A percentile compares a stretch with the other conserved stretches of the same genome.
These are phyloP conservation scores for Boletus reticuloceps DNA, from an alignment of 768 basidiomycete species.

Conservation along the genomic window DNA sequence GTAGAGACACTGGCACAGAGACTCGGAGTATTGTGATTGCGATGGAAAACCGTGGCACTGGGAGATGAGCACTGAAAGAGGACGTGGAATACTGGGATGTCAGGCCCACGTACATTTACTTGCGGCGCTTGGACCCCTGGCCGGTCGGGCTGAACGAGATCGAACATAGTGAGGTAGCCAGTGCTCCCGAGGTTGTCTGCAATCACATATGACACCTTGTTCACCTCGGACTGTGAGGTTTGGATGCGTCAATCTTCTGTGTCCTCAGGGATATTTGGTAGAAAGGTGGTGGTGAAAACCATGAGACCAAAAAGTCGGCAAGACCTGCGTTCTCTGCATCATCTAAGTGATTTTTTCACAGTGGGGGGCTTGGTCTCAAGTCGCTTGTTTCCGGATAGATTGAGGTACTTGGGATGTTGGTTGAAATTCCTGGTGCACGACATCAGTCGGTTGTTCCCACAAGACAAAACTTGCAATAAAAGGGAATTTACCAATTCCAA, in stretches of 20 bases:
- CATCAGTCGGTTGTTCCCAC: not conserved
- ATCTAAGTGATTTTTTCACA: constrained; percentile 28
- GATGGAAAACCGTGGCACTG: too few species aligned
- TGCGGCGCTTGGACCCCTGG: constrained; percentile 6
- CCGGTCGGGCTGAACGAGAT: constrained; percentile 79
- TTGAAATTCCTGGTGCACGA: constrained; percentile 86
- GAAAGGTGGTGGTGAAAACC: constrained; percentile 77
- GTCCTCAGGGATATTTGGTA: constrained; percentile 74
- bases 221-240: constrained; percentile 84
- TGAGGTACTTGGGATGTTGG: constrained; percentile 87
- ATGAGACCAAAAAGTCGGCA: constrained; percentile 96
- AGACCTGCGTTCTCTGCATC: constrained; percentile 36
- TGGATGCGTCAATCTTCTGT: constrained; percentile 87
- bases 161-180: constrained; percentile 84
- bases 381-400: constrained; percentile 94
- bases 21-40: too few species aligned
- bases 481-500: constrained; percentile 83
- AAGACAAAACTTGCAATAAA: not conserved
- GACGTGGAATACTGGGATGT: too few species aligned
- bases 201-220: constrained; percentile 93
- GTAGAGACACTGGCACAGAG: too few species aligned
- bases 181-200: constrained; percentile 84
- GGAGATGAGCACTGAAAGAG: too few species aligned
- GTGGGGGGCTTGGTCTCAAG: constrained; percentile 83
- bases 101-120: too few species aligned